Evolutionary conservation across 176 grass and related monocot genomes (phyloP).

Genomic region (Otatea glauca): DNA sequence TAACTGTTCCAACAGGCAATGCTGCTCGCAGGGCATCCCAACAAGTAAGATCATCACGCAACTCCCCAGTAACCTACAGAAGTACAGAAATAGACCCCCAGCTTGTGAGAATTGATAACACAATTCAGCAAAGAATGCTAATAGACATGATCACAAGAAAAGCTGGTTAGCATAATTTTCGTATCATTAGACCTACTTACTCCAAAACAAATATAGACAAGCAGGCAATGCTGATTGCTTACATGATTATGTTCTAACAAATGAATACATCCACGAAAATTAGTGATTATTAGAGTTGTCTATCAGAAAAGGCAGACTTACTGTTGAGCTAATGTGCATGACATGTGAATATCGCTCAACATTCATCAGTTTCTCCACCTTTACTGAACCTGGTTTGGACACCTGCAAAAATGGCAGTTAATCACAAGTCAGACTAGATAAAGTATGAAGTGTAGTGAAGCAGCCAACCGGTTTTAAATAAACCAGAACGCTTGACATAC

Average conservation of each 20-base stretch:
- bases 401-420: constrained; percentile 50
- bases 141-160: not conserved
- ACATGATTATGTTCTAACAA: not conserved
- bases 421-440: constrained; percentile 12
- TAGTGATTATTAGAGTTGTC: not conserved
- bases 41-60: constrained; percentile 76
- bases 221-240: not conserved
- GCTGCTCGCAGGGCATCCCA: constrained; percentile 87
- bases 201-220: not conserved
- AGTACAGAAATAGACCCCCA: constrained; percentile 14
- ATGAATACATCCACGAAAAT: not conserved
- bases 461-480: not conserved
- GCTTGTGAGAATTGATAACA: constrained; percentile 33
- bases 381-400: constrained; percentile 82
- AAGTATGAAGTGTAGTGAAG: not conserved
- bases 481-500: not conserved
- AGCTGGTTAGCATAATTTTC: not conserved
- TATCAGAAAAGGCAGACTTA: constrained; percentile 38
- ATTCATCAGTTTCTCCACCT: constrained; percentile 94
- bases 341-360: constrained; percentile 92
- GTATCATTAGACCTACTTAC: not conserved
- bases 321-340: constrained; percentile 97
- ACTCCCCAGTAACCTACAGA: constrained; percentile 76
- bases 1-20: constrained; percentile 92
- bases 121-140: not conserved